Base-by-base conservation (phyloP, 1,139 yeast species). In the Suhomyces terraborum region DNA sequence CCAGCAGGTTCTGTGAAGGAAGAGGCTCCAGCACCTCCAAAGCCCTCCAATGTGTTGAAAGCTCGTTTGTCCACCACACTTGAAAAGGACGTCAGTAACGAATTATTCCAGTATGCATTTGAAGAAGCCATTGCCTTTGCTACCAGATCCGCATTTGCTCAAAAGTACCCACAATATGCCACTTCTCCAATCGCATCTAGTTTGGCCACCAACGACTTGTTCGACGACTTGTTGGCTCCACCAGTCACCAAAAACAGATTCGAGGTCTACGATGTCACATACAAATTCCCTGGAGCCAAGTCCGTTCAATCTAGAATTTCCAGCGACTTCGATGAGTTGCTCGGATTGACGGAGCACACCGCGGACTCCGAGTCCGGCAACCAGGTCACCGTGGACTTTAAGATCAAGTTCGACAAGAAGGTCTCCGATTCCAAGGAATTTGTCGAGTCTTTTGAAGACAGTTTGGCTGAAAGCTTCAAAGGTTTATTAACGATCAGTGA, bases 211-310 rank as follows among this genome's bases (percentile, higher is more conserved):
- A 65, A 66, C 42, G 87, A 81, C 51, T 51, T 80, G 12, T 86
- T 86, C 55, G 93, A 84, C 55, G 85, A 78, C 30, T 66, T 86
- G 48, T 53, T 84, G 35, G 71, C 80, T 4, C 79, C 83, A 20
- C 67, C 84, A 28, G 79, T 79, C 28, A 77, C 76, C 33, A 66
- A 76, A 25, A 76, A 75, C 38, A 73, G 89, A 61, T 82, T 87
- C 58, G 67, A 68, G 32, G 76, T 79, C 40, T 53, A 50, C 33
- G 66, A 59, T 35, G 53, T 68, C 28, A 45, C 52, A 13, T 70
- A 64, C 50, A 54, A 58, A 35, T 65, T 67, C 48, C 33, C 51
- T 25, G 43, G 49, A 38, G 48, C 38, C 32, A 53, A 45, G 33
- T 42, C 43, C 38, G 50, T 38, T 6, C 34, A 23, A n/a, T 29